Evolutionary conservation across 805 yeast genomes (phyloP).

Genomic region (Yamadazyma takamatsuzukensis): DNA sequence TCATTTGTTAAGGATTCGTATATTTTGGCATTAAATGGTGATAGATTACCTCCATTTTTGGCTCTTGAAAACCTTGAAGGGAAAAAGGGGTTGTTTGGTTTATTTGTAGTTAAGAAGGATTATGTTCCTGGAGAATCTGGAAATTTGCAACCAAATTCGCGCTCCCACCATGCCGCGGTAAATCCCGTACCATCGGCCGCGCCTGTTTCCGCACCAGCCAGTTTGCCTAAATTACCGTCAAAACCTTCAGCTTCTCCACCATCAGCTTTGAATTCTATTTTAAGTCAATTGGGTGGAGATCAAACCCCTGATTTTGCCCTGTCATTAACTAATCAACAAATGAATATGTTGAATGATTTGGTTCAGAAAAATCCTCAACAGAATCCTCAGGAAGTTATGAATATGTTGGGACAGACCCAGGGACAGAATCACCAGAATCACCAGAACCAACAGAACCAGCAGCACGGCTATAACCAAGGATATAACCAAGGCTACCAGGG

Average conservation of each 20-base stretch:
- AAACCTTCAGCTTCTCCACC: conserved; percentile 2
- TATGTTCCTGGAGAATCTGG: conserved; percentile 21
- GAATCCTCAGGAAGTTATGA: conserved; percentile 10
- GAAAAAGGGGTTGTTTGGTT: conserved; percentile 26
- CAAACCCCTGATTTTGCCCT: too few relatives aligned
- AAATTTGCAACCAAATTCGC: too few relatives aligned
- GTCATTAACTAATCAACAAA: conserved; percentile 9
- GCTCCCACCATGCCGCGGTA: background rate
- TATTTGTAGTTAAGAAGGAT: conserved; percentile 36
- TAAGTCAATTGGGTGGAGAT: conserved; percentile 22
- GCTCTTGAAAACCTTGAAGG: conserved; percentile 8
- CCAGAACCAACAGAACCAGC: too few relatives aligned
- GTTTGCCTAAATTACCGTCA: background rate
- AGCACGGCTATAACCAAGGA: too few relatives aligned
- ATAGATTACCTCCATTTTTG: conserved; percentile 20
- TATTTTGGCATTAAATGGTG: conserved; percentile 35
- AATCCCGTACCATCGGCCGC: background rate
- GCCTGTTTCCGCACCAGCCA: background rate
- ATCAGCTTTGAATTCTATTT: conserved; percentile 19
- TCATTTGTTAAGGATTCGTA: conserved; percentile 61
- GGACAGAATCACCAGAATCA: too few relatives aligned
- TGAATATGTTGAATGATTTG: conserved; percentile 9
- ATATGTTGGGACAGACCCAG: conserved; percentile 10
- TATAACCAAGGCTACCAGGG: too few relatives aligned
- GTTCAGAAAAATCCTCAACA: conserved; percentile 16